Base-by-base conservation (phyloP, 768 basidiomycete species). In the Russula abietina region DNA sequence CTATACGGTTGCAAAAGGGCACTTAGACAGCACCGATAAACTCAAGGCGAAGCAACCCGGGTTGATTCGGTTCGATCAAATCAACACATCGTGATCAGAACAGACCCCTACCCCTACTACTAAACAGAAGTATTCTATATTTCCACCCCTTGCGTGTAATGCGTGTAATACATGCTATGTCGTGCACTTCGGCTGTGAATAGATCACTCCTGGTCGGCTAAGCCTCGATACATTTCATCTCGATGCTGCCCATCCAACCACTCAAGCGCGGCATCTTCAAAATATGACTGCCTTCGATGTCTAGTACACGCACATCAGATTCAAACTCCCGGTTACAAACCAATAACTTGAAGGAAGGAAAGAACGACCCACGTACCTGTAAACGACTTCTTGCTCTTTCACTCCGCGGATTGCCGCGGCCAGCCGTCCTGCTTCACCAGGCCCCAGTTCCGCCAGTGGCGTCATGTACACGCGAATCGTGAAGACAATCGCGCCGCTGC, bases 391-490 rank as follows among this genome's bases (percentile, higher is more conserved):
- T 64, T 85, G 84, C 24, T 73, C 75, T 7, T 81, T 80, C 84
- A 86, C 86, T 60, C 80, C 81, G 56, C 80, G 73, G 56, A 88
- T 70, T 7, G 85, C 84, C 50, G 77, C 78, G 6, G 81, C 85
- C 68, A 89, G 72, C 57, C 86, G 75, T n/a, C 77, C 81, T 0
- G 84, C 77, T 32, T 84, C 80, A 0, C 83, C 85, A 9, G 72
- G 72, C 11, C 66, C 78, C 1, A 88, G 69, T 38, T 78, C 78
- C n/a, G 73, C 75, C 32, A 86, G 71, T 16, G 81, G 80, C 32
- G 77, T 77, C 55, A 84, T 24, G 72, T 86, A 86, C 36, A 83
- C 84, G 38, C 86, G 79, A 67, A 88, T 83, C 56, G 83, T 84
- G 70, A 89, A 89, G 22, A 86, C 71, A 36, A 87, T 77, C 1